phyloP scores from a whole-genome alignment of 78 protist species.

The Acrasis kona region DNA sequence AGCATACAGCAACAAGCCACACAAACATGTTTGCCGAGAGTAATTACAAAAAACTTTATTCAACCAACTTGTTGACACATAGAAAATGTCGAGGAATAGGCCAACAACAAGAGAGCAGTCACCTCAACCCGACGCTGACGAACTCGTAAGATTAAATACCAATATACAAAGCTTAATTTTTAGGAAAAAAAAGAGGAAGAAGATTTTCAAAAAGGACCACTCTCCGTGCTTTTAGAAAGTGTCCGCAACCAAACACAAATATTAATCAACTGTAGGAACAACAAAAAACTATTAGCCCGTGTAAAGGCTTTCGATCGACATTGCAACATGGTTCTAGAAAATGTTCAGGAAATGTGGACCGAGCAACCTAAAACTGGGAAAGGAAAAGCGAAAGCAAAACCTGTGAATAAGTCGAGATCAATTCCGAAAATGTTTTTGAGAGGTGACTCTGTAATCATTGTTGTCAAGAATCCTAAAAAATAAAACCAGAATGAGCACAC shows the following conservation, averaged over 20 bases:
- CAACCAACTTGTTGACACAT: too few relatives aligned
- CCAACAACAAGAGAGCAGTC: too few relatives aligned
- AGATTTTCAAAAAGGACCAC: slow-evolving; percentile 85
- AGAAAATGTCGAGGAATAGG: too few relatives aligned
- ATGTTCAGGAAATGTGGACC: slow-evolving; percentile 95
- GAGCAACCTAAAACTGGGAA: slow-evolving; percentile 82
- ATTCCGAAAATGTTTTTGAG: slow-evolving; percentile 95
- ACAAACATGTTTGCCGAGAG: too few relatives aligned
- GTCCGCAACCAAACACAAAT: slow-evolving; percentile 79
- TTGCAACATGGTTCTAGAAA: slow-evolving; percentile 96
- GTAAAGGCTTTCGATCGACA: slow-evolving; percentile 99
- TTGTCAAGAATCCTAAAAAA: slow-evolving; percentile 78
- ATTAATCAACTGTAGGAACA: slow-evolving; percentile 90
- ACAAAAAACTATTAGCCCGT: slow-evolving; percentile 86
- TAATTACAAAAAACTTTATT: too few relatives aligned
- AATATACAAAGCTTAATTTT: too few relatives aligned
- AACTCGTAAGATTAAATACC: too few relatives aligned
- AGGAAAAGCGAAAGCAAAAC: slow-evolving; percentile 60
- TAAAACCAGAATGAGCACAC: too few relatives aligned
- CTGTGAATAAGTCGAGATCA: slow-evolving; percentile 82
- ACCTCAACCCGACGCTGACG: too few relatives aligned
- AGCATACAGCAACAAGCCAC: too few relatives aligned
- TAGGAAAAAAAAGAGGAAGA: slow-evolving; percentile 51
- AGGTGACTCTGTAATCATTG: slow-evolving; percentile 95
- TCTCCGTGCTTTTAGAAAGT: slow-evolving; percentile 81